Conservation (phyloP, 352 stramenopile species). For the Globisporangium yorkense region DNA sequence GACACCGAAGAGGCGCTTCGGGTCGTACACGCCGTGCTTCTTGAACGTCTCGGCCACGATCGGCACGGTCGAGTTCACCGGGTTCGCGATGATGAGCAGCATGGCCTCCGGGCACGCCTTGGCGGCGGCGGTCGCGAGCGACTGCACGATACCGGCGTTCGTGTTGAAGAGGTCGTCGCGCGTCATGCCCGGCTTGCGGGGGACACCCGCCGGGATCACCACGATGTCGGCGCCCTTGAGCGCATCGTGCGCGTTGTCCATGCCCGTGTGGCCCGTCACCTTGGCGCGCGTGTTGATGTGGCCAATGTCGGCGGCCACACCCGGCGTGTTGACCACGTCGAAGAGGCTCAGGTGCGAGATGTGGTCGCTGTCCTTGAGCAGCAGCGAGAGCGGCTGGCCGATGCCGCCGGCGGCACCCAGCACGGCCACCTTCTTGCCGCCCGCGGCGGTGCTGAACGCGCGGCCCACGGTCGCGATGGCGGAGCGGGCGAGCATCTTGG, state of each 20-base stretch:
- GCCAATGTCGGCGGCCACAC: constrained; percentile 96
- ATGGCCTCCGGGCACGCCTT: constrained; percentile 95
- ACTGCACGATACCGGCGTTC: constrained; percentile 96
- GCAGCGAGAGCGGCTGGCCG: constrained; percentile 97
- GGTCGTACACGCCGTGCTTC: constrained; percentile 94
- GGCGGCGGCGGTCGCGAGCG: constrained; percentile 91
- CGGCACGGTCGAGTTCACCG: constrained; percentile 99
- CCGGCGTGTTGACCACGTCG: constrained; percentile 97
- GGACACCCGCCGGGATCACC: constrained; percentile 98
- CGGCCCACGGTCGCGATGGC: constrained; percentile 20
- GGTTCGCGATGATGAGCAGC: constrained; percentile 98
- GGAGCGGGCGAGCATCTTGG: constrained; percentile 18
- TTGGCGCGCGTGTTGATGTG: constrained; percentile 89
- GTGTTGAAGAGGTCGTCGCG: constrained; percentile 95
- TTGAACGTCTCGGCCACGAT: constrained; percentile 99
- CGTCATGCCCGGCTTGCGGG: constrained; percentile 97
- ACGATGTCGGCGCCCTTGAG: constrained; percentile 92
- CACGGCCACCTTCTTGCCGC: constrained; percentile 77
- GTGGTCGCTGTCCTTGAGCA: constrained; percentile 96
- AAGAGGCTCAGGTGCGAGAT: constrained; percentile 97
- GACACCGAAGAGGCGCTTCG: constrained; percentile 97
- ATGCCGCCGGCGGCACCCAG: constrained; percentile 96
- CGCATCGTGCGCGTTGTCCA: constrained; percentile 72
- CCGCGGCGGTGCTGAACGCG: constrained; percentile 52
- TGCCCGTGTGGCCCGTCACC: constrained; percentile 62